A percentile compares a stretch with the other conserved stretches of the same genome.
Evolutionary conservation across 192 early-diverging fungal species (phyloP).

Genomic region (Coemansia sp.): DNA sequence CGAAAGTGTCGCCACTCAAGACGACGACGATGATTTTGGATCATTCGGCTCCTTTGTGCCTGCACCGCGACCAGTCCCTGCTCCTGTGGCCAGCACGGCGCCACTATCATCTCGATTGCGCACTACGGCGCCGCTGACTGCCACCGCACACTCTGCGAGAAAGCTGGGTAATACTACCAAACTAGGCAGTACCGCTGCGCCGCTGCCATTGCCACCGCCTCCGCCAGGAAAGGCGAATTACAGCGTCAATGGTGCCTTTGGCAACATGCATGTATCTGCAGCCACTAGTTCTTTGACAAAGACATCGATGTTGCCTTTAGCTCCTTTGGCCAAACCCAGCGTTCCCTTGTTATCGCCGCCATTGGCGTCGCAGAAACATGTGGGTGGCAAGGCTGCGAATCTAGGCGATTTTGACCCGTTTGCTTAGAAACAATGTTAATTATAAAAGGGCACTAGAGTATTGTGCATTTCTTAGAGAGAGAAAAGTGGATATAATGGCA

Average conservation of each 20-base stretch:
- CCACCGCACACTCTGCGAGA: not conserved
- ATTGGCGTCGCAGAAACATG: constrained; percentile 26
- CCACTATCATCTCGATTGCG: constrained; percentile 16
- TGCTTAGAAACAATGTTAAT: constrained; percentile 17
- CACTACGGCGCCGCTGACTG: constrained; percentile 6
- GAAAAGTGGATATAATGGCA: not conserved
- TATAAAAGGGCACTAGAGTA: not conserved
- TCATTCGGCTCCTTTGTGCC: constrained; percentile 20
- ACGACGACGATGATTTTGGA: constrained; percentile 30
- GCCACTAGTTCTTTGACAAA: not conserved
- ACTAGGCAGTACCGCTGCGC: not conserved
- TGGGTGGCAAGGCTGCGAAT: constrained; percentile 39
- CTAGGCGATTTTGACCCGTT: constrained; percentile 53
- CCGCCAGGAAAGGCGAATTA: not conserved
- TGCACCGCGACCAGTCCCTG: not conserved
- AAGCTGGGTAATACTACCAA: constrained; percentile 15
- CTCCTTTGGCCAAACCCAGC: constrained; percentile 6
- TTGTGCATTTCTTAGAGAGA: not conserved
- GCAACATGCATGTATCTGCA: not conserved
- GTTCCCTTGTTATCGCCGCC: not conserved
- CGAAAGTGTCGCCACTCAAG: not conserved
- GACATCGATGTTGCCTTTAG: not conserved
- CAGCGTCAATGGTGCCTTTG: not conserved
- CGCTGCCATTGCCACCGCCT: constrained; percentile 10
- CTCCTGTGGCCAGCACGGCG: not conserved